Conservation (phyloP, 169 alveolate species). For the Cryptosporidium canis region DNA sequence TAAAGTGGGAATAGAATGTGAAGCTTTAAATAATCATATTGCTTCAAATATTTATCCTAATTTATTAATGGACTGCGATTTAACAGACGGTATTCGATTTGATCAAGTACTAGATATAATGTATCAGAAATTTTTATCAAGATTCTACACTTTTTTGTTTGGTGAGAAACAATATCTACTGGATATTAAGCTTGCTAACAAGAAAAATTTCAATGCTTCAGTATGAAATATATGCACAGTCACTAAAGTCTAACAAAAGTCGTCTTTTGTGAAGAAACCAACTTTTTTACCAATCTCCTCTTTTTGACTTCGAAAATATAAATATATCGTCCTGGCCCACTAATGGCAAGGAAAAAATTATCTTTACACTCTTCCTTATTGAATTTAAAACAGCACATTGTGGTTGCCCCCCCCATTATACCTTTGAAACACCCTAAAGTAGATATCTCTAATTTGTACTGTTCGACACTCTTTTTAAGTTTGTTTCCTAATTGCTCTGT, state of each 20-base stretch:
- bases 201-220: neutral
- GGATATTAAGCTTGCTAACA: neutral
- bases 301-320: constrained; percentile 50
- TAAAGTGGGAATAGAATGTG: neutral
- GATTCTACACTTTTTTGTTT: neutral
- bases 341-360: neutral
- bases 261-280: constrained; percentile 26
- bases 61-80: neutral
- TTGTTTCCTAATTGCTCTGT: neutral
- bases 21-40: neutral
- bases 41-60: neutral
- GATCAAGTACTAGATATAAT: neutral
- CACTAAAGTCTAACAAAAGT: neutral
- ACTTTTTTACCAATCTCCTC: constrained; percentile 27
- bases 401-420: constrained; percentile 47
- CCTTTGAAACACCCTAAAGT: constrained; percentile 42
- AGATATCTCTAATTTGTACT: constrained; percentile 10
- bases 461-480: neutral
- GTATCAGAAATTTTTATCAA: neutral
- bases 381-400: neutral
- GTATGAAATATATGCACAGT: neutral
- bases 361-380: neutral
- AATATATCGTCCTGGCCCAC: constrained; percentile 50
- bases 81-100: neutral
- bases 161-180: neutral